Conservation (phyloP, 106 monocot genomes). For the Allium cepa region DNA sequence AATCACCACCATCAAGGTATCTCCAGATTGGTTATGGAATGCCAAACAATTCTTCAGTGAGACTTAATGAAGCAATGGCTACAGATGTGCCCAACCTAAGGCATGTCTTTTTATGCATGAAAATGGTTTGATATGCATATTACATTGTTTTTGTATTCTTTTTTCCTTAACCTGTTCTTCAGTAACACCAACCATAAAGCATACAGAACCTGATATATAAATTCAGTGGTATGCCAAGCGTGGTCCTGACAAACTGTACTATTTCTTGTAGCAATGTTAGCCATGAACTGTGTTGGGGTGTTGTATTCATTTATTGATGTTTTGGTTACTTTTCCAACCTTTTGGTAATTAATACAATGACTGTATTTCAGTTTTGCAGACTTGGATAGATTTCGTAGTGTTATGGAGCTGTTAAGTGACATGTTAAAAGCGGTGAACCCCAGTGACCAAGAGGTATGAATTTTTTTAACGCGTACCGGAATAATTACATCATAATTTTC, state of each 20-base stretch:
- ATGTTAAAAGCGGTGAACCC: constrained; percentile 87
- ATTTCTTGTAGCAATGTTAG: background rate
- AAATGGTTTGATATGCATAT: too few relatives aligned
- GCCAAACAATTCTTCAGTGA: constrained; percentile 44
- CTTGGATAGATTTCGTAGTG: constrained; percentile 47
- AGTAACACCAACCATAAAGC: background rate
- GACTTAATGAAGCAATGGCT: constrained; percentile 86
- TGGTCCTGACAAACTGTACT: background rate
- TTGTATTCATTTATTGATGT: background rate
- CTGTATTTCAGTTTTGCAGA: constrained; percentile 48
- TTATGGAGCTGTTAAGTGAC: constrained; percentile 69
- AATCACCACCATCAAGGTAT: constrained; percentile 1
- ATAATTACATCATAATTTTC: background rate
- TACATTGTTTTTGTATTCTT: background rate
- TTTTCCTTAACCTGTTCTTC: background rate
- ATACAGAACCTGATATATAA: background rate
- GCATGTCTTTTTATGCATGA: constrained; percentile 9
- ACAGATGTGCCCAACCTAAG: constrained; percentile 66
- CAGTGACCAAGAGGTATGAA: constrained; percentile 49
- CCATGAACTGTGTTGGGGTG: background rate
- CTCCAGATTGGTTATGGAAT: constrained; percentile 43
- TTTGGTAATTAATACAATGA: background rate
- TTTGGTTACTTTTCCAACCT: constrained; percentile 7
- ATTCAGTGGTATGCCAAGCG: too few relatives aligned
- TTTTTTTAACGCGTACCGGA: background rate